Conservation (phyloP, 2,329 filamentous ascomycete genomes). For the Ceratocystis cacaofunesta region DNA sequence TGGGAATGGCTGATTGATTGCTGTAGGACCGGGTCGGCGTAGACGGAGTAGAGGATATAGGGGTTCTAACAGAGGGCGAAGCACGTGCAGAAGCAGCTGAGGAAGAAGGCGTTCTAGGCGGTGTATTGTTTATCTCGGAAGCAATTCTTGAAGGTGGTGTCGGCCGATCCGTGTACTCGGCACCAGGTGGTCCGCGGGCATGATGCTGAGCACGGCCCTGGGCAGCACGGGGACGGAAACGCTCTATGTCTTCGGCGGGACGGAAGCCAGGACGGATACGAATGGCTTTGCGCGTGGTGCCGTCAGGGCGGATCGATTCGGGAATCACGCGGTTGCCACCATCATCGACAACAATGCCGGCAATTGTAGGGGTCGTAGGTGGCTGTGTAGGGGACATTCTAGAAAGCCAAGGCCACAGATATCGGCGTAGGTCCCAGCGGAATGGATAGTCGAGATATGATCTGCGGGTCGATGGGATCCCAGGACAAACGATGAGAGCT, state of each 20-base stretch:
- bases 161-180: background rate
- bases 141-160: background rate
- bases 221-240: constrained; percentile 87
- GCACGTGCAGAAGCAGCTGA: background rate
- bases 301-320: constrained; percentile 71
- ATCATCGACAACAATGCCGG: constrained; percentile 62
- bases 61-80: background rate
- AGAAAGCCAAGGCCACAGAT: background rate
- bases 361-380: background rate
- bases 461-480: background rate
- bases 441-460: background rate
- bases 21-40: background rate
- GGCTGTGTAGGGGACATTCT: background rate
- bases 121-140: background rate
- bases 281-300: constrained; percentile 84
- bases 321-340: constrained; percentile 82
- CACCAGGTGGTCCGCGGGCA: constrained; percentile 6
- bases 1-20: background rate
- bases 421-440: background rate
- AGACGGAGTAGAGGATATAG: background rate
- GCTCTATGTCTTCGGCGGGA: constrained; percentile 85
- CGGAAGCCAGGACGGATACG: constrained; percentile 85
- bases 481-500: background rate
- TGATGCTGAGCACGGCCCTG: constrained; percentile 43
- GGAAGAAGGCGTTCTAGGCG: background rate